These are phyloP conservation scores for Cenchrus fungigraminus DNA, from an alignment of 176 grass and related monocot species.

Conservation along the genomic window DNA sequence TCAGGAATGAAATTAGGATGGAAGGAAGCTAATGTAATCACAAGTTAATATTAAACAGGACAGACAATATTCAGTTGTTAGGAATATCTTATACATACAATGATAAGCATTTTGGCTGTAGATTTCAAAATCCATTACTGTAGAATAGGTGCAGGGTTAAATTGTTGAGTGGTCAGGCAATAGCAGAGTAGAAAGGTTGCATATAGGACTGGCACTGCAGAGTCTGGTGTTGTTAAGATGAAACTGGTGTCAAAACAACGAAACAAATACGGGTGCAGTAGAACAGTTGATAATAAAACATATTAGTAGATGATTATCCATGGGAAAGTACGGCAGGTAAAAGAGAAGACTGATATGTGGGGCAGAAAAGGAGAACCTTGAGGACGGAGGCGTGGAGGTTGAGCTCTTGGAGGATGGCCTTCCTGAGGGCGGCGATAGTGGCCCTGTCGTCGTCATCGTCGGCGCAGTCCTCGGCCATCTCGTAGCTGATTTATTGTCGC, in stretches of 20 bases:
- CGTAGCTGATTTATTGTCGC: constrained; percentile 57
- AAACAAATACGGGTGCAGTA: neutral
- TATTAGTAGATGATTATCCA: too few relatives aligned
- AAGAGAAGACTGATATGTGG: neutral
- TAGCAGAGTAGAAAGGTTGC: neutral
- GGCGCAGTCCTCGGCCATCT: constrained; percentile 89
- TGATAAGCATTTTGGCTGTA: constrained; percentile 9
- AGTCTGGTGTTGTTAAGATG: neutral
- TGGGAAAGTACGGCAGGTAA: neutral
- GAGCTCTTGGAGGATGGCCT: constrained; percentile 63
- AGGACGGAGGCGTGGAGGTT: constrained; percentile 71
- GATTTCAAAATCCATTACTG: neutral
- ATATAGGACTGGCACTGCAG: neutral
- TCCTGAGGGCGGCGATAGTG: constrained; percentile 66
- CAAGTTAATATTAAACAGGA: neutral
- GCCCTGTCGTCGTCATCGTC: constrained; percentile 89
- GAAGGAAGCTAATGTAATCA: neutral
- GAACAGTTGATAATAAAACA: neutral
- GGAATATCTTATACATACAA: neutral
- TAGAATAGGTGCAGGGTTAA: neutral
- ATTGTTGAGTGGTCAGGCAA: constrained; percentile 11
- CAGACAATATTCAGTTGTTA: neutral
- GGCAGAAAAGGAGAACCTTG: constrained; percentile 39
- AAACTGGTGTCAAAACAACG: constrained; percentile 13
- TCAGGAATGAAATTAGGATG: neutral